A percentile compares a stretch with the other conserved stretches of the same genome.
phyloP scores from a whole-genome alignment of 805 yeast species.

The Naumovozyma castellii region DNA sequence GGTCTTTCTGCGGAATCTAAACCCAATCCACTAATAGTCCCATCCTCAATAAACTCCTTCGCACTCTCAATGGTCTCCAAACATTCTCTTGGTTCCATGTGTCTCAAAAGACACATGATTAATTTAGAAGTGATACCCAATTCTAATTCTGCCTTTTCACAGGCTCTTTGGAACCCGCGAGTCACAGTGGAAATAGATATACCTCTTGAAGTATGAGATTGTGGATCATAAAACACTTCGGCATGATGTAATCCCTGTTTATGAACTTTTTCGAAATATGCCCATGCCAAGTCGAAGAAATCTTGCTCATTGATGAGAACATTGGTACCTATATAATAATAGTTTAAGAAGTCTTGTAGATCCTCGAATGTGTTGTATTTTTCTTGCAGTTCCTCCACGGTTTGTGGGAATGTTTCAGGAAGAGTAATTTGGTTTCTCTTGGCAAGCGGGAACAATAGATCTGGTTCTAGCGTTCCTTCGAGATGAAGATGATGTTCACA shows the following conservation, averaged over 20 bases:
- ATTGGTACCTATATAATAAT: constrained; percentile 72
- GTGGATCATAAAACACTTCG: constrained; percentile 79
- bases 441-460: constrained; percentile 58
- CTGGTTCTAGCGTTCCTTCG: constrained; percentile 79
- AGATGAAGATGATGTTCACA: constrained; percentile 82
- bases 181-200: constrained; percentile 51
- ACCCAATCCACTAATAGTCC: constrained; percentile 67
- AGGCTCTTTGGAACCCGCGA: constrained; percentile 58
- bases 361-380: constrained; percentile 56
- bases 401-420: constrained; percentile 54
- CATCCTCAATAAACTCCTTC: constrained; percentile 41
- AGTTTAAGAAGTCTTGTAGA: constrained; percentile 69
- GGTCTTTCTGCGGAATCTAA: constrained; percentile 72
- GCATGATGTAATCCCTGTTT: constrained; percentile 57
- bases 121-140: constrained; percentile 59
- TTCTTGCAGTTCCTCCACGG: constrained; percentile 46
- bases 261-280: constrained; percentile 51
- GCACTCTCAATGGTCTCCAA: constrained; percentile 48
- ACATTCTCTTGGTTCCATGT: constrained; percentile 53
- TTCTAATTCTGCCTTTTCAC: constrained; percentile 48
- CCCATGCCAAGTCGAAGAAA: constrained; percentile 70
- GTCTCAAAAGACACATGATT: constrained; percentile 77
- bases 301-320: constrained; percentile 64
- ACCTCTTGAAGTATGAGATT: constrained; percentile 67
- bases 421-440: constrained; percentile 50